Evolutionary conservation across 176 grass and related monocot species (phyloP).

Genomic region (Zea luxurians): DNA sequence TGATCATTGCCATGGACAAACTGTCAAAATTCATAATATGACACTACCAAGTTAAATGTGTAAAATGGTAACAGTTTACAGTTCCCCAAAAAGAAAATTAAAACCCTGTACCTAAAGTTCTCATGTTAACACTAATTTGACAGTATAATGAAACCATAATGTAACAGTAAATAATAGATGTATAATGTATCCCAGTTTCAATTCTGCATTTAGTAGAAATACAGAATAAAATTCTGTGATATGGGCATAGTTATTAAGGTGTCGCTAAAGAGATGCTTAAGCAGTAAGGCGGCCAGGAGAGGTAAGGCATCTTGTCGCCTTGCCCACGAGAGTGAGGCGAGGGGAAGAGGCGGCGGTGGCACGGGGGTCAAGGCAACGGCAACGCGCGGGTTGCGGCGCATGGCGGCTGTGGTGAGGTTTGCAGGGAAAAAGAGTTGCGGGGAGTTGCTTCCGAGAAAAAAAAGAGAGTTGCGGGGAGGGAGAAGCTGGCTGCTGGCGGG

Average conservation of each 20-base stretch:
- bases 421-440: too few relatives aligned
- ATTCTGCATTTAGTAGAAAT: background rate
- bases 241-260: background rate
- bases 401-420: too few relatives aligned
- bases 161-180: background rate
- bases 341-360: too few relatives aligned
- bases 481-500: too few relatives aligned
- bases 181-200: background rate
- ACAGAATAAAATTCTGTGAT: background rate
- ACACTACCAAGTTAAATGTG: background rate
- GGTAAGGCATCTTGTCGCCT: too few relatives aligned
- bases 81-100: background rate
- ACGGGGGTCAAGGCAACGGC: too few relatives aligned
- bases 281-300: too few relatives aligned
- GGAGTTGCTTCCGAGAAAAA: too few relatives aligned
- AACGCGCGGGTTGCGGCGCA: too few relatives aligned
- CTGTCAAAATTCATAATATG: background rate
- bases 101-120: background rate
- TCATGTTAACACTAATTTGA: background rate
- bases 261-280: too few relatives aligned
- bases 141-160: background rate
- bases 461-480: too few relatives aligned
- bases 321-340: too few relatives aligned
- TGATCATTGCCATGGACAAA: constrained; percentile 10
- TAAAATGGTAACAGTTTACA: background rate